Evolutionary conservation across 805 yeast genomes (phyloP).

Genomic region (Metschnikowia anglica): DNA sequence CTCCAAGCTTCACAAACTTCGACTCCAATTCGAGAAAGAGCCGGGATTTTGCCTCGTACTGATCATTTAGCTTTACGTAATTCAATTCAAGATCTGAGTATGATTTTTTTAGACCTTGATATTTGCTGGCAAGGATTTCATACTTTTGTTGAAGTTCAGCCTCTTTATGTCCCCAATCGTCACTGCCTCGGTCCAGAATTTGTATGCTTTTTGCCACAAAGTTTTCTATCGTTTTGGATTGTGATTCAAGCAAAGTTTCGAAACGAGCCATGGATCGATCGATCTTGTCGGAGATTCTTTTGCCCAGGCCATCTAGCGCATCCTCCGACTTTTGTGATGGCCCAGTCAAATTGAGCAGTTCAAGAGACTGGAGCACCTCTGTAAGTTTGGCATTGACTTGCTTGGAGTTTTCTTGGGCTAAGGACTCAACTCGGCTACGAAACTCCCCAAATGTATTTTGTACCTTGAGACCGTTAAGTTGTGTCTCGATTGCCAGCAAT

Average conservation of each 20-base stretch:
- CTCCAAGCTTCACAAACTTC: constrained; percentile 23
- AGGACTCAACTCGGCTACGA: constrained; percentile 9
- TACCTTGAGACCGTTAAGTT: constrained; percentile 8
- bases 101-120: constrained; percentile 71
- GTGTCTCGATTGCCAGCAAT: constrained; percentile 10
- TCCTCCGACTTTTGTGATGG: not conserved
- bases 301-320: not conserved
- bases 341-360: constrained; percentile 1
- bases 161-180: not conserved
- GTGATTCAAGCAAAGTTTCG: constrained; percentile 3
- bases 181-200: not conserved
- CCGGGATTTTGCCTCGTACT: constrained; percentile 26
- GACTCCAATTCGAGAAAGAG: constrained; percentile 25
- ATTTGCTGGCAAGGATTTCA: constrained; percentile 48
- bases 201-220: not conserved
- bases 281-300: not conserved
- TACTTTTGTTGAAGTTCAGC: constrained; percentile 3
- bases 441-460: constrained; percentile 11
- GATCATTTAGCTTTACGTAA: constrained; percentile 22
- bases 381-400: constrained; percentile 10
- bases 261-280: constrained; percentile 2
- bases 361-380: constrained; percentile 9
- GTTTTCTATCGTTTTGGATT: constrained; percentile 1
- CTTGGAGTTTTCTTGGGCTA: constrained; percentile 12
- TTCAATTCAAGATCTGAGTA: constrained; percentile 64